Evolutionary conservation across 768 basidiomycete genomes (phyloP), one percentile per base, ranked within the genome.

Genomic region (Suillus variegatus): DNA sequence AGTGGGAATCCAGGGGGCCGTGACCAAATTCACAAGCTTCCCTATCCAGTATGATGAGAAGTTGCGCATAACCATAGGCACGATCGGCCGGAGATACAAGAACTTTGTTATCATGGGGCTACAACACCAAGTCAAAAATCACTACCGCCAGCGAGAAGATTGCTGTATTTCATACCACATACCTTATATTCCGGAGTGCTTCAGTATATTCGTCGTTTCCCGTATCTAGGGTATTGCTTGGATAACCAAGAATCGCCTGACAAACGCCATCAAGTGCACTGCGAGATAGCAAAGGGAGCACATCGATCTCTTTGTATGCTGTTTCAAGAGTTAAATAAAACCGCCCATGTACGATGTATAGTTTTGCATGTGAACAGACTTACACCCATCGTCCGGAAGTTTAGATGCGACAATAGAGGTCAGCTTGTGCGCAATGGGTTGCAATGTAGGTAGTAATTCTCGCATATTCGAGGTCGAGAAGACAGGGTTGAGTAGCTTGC

Each of bases 401-500:
- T 58, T 58, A 25, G 57, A 16, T 18, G 18, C 22, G 55, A 58
- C 12, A 12, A 57, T 16, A 32, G 58, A 56, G 6, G 16, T 63
- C 16, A 63, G 36, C 14, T 28, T 58, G 54, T 55, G 47, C 6
- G 62, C 28, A 25, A 63, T 36, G 9, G n/a, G 25, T 6, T 57
- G 62, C 12, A 60, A 58, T n/a, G 51, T 57, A 14, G 62, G 62
- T 14, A 63, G 38, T 77, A 80, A 77, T 40, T 79, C 67, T 16
- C 81, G 78, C 76, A 83, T 75, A 65, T 82, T 79, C 0, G 70
- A 68, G 20, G 72, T 72, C 1, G 81, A 80, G 66, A 84, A 84
- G 0, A 82, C 79, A 1, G 82, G 82, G 61, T 79, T 82, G 20
- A 84, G 69, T 70, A 82, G 76, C 65, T 81, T 82, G 36, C 81